Base-by-base conservation (phyloP, 805 yeast species). In the Candida caryicola region DNA sequence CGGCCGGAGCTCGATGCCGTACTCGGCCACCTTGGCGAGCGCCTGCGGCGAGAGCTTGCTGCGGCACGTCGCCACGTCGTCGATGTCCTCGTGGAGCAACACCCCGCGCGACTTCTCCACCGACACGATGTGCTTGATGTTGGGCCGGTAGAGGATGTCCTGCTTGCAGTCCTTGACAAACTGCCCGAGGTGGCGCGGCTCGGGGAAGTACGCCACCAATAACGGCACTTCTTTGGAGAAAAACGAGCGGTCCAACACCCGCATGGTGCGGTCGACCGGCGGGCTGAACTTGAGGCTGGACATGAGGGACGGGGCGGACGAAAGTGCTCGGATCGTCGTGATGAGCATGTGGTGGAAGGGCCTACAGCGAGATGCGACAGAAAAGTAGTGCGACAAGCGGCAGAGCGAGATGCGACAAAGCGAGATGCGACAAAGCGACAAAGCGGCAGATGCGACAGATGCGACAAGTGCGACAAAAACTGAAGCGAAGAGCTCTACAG, bases 101-200 rank as follows among this genome's bases (percentile, higher is more conserved):
- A 89, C 79, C 2, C 79, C 85, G 43, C 77, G 76, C 5, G 64
- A 47, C 16, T 53, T 54, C 4, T 57, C 60, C 18, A 54, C 45
- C 16, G 53, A 61, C 39, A 82, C 79, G 4, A 90, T 79, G 43
- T 82, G 85, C 15, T 87, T 79, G 5, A 86, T 66, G 4, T 85
- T 75, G 12, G 86, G 85, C n/a, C 85, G 52, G 44, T 77, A 76
- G 19, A 91, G 62, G n/a, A 87, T 66, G 47, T 83, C 93, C 7
- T 60, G 53, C 36, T 74, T 71, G 54, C 76, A 74, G 3, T 59
- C 49, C 51, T 80, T 82, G n/a, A 81, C 74, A 55, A 89, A 82
- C 2, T 52, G 51, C 4, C 86, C 80, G 21, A 88, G 69, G 40
- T 46, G 65, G 53, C 43, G 74, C 1, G 91, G 86, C 38, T 89